phyloP scores from a whole-genome alignment of 371 early-diverging fungal genomes.

The Mucor lusitanicus region DNA sequence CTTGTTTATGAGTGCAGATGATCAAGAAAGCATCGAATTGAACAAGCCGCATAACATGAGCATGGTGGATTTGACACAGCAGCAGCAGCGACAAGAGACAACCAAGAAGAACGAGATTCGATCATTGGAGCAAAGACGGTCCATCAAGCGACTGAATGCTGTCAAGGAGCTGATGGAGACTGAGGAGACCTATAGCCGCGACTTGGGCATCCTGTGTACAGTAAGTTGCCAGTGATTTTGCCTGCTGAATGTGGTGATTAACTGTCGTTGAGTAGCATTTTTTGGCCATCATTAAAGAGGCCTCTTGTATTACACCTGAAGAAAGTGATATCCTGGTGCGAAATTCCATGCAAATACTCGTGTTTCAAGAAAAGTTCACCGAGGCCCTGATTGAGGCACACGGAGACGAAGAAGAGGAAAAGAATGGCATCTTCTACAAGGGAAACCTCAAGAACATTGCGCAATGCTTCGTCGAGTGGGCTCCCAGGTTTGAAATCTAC shows the following conservation, averaged over 20 bases:
- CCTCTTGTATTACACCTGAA: conserved; percentile 19
- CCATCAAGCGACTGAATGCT: conserved; percentile 14
- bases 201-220: conserved; percentile 36
- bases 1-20: neutral
- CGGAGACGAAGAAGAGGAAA: conserved; percentile 11
- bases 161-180: conserved; percentile 43
- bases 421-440: conserved; percentile 11
- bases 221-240: conserved; percentile 17
- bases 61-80: neutral
- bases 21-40: neutral
- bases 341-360: conserved; percentile 28
- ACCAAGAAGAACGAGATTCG: conserved; percentile 11
- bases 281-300: conserved; percentile 29
- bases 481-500: conserved; percentile 38
- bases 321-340: conserved; percentile 28
- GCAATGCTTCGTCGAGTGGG: conserved; percentile 39
- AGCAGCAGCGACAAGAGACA: neutral
- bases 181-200: conserved; percentile 37
- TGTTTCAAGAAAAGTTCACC: conserved; percentile 25
- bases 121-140: conserved; percentile 19
- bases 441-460: conserved; percentile 38
- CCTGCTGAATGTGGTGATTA: neutral
- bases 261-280: conserved; percentile 24
- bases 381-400: conserved; percentile 26
- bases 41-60: neutral